Evolutionary conservation across 2,329 filamentous ascomycete species (phyloP), one percentile per base, ranked within the genome.

Genomic region (Xylaria sp.): DNA sequence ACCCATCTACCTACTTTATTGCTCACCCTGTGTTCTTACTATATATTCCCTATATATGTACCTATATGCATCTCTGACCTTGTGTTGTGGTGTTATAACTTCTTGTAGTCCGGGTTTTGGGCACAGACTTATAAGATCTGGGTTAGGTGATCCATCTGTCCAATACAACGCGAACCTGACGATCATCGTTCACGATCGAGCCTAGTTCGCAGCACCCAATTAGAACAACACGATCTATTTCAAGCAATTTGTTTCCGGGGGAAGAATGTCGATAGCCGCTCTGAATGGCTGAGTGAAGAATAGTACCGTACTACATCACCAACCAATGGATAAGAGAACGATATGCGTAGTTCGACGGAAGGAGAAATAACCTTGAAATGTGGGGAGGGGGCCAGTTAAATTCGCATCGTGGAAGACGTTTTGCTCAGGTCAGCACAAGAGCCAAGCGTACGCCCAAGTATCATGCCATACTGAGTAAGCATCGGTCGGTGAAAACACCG

Each of bases 291-390:
- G 60, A 47, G 62, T 13, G 47, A 50, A 53, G 49, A 31, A 53
- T 54, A 51, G 49, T 39, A 44, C 38, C 39, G 62, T 61, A 61
- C 59, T 31, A 68, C 68, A 39, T 56, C 45, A 45, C 45, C 42
- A 45, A 36, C 68, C 68, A 69, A 69, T 69, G 51, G 68, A 68
- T 69, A 68, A 66, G 68, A 33, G 44, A 56, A 65, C 55, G 62
- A 69, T 61, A 68, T 61, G 49, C 47, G 17, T 55, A 56, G 50
- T 61, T 68, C 44, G 68, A 68, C 61, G 59, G 59, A 69, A 68
- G 63, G 65, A 69, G 65, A 61, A 69, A 68, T 67, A 69, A 63
- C 38, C 53, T 64, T 54, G 56, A 61, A 59, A 67, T 67, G 57
- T 64, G 63, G 66, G 66, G 63, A 58, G 55, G 55, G 36, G 15